These are phyloP conservation scores for Puccinellia tenuiflora DNA, from an alignment of 176 grass and related monocot genomes.

Conservation along the genomic window DNA sequence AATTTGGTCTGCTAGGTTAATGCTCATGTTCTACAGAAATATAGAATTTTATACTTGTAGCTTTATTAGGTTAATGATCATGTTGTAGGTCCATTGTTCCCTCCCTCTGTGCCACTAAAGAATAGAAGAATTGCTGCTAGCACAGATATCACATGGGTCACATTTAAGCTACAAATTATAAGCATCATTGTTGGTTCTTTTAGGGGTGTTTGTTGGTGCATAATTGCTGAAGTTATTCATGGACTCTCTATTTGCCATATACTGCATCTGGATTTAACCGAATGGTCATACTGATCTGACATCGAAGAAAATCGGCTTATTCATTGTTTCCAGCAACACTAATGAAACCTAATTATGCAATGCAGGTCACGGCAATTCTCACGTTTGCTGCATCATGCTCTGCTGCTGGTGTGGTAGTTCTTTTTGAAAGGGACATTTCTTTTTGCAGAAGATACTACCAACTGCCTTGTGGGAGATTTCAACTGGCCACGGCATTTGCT, in stretches of 20 bases:
- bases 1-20: not conserved
- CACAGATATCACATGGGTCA: not conserved
- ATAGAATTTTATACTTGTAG: not conserved
- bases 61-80: not conserved
- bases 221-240: not conserved
- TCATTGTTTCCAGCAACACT: not conserved
- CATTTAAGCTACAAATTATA: not conserved
- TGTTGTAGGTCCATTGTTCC: not conserved
- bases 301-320: not conserved
- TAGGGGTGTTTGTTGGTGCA: not conserved
- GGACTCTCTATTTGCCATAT: not conserved
- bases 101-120: not conserved
- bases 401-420: slow-evolving; percentile 68
- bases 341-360: not conserved
- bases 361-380: slow-evolving; percentile 76
- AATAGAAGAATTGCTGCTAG: not conserved
- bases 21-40: not conserved
- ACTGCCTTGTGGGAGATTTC: slow-evolving; percentile 58
- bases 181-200: not conserved
- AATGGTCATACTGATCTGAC: slow-evolving; percentile 7
- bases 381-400: slow-evolving; percentile 82
- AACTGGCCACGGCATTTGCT: slow-evolving; percentile 65
- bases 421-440: slow-evolving; percentile 61
- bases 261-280: not conserved
- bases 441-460: slow-evolving; percentile 65